Percentiles rank a stretch among this genome's conserved stretches.
Conservation (phyloP, 2,329 filamentous ascomycete species). For the Aspergillus tanneri region DNA sequence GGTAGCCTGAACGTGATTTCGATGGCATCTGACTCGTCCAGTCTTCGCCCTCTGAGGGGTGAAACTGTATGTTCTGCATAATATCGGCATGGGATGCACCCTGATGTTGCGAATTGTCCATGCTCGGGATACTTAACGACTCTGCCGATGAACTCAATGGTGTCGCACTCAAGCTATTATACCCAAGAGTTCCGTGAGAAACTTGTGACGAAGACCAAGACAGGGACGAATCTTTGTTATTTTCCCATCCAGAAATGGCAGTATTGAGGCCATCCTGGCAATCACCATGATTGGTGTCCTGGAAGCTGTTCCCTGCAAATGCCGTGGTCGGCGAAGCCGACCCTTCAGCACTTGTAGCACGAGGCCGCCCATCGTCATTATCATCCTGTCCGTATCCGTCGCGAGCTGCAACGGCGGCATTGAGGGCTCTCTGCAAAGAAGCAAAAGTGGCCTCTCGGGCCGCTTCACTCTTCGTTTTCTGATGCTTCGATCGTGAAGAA, state of each 20-base stretch:
- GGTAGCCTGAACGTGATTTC: conserved; percentile 20
- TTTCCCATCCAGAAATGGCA: conserved; percentile 30
- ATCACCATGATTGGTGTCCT: conserved; percentile 13
- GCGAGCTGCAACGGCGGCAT: conserved; percentile 42
- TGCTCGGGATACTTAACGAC: conserved; percentile 19
- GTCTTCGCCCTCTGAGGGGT: conserved; percentile 22
- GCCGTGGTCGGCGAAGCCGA: conserved; percentile 32
- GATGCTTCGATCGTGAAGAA: conserved; percentile 30
- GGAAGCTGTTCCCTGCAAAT: conserved; percentile 19
- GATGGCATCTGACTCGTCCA: conserved; percentile 27
- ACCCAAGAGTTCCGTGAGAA: conserved; percentile 25
- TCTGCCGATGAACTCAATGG: conserved; percentile 25
- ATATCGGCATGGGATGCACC: conserved; percentile 2
- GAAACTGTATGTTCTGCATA: conserved; percentile 12
- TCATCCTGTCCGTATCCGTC: conserved; percentile 29
- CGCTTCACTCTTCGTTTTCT: conserved; percentile 39
- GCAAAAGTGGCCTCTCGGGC: conserved; percentile 44
- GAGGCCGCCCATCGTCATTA: conserved; percentile 21
- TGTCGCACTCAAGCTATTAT: conserved; percentile 21
- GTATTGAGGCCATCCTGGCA: conserved; percentile 20
- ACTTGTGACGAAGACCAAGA: conserved; percentile 30
- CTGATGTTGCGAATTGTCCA: conserved; percentile 19
- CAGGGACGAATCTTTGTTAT: conserved; percentile 26
- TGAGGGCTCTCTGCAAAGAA: conserved; percentile 46
- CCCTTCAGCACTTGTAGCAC: conserved; percentile 28